Base-by-base conservation (phyloP, 345 rosid species). In the Schrenkiella parvula region DNA sequence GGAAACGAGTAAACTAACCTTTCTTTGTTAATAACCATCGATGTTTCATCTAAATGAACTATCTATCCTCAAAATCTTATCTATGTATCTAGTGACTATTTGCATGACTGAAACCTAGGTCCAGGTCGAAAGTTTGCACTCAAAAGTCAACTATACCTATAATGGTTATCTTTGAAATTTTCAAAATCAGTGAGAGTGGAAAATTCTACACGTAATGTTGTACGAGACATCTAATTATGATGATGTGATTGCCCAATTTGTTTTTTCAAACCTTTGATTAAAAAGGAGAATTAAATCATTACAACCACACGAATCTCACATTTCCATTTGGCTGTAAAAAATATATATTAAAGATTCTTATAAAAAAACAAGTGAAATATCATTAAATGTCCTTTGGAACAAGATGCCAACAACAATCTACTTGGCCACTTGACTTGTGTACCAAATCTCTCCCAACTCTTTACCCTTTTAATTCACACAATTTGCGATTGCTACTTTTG, bases 381-480 rank as follows among this genome's bases (percentile, higher is more conserved):
- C 56, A 60, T 22, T 29, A 15, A 69, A 14, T 61, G 74, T 54
- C 51, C 58, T 34, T 35, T 52, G 13, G 79, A 62, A 75, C 66
- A 26, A 75, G 79, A 75, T 75, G 74, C 79, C 57, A 69, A 75
- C 62, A 18, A 59, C 62, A 69, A 44, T 69, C 35, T 15, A 62
- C 75, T 75, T 54, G 79, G 25, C 75, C 75, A 62, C 70, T 68
- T 75, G 79, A 55, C 58, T 61, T 53, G 26, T 26, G 7, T 42
- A 44, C 69, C 74, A 62, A 54, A 68, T 34, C 8, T 62, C 52
- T 34, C 43, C 41, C 64, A 32, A 43, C 51, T 13, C 68, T 60
- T 37, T 47, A 73, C 71, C 43, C 10, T 46, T 57, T 37, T 28
- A 4, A 62, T 48, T 74, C 78, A 48, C 43, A 41, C 39, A 68